Percentiles rank a stretch among this genome's conserved stretches.
Evolutionary conservation across 305 asterid species (phyloP).

Genomic region (Striga hermonthica): DNA sequence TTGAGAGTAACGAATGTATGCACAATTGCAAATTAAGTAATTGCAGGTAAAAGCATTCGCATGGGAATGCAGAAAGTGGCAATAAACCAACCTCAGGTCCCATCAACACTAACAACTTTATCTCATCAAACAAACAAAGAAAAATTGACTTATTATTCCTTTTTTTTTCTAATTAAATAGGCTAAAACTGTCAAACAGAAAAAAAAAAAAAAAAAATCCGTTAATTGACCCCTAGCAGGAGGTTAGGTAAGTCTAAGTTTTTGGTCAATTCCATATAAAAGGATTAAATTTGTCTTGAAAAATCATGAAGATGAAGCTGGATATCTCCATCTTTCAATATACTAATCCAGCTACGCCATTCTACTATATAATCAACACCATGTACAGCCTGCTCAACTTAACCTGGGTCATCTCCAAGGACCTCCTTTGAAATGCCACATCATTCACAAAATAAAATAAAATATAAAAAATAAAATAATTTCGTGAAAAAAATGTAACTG

Average conservation of each 20-base stretch:
- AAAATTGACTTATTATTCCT: background rate
- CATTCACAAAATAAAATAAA: too few relatives aligned
- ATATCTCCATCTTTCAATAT: slow-evolving; percentile 2
- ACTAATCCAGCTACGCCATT: slow-evolving; percentile 9
- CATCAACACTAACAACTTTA: background rate
- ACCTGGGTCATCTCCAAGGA: background rate
- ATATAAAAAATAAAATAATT: too few relatives aligned
- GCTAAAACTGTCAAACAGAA: too few relatives aligned
- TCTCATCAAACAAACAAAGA: background rate
- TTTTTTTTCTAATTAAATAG: too few relatives aligned
- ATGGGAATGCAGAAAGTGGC: background rate
- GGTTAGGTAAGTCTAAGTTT: background rate
- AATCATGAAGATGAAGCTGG: slow-evolving; percentile 16
- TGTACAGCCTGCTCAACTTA: background rate
- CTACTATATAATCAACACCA: background rate
- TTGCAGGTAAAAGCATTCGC: background rate
- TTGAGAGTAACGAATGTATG: slow-evolving; percentile 25
- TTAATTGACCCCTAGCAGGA: slow-evolving; percentile 10
- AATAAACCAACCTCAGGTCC: background rate
- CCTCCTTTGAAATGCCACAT: background rate
- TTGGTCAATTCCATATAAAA: background rate
- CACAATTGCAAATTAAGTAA: slow-evolving; percentile 22
- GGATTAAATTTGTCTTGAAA: slow-evolving; percentile 12
- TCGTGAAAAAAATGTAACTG: background rate
- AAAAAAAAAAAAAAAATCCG: too few relatives aligned